Evolutionary conservation across 331 rosid genomes (phyloP).

Genomic region (Acacia concinna): DNA sequence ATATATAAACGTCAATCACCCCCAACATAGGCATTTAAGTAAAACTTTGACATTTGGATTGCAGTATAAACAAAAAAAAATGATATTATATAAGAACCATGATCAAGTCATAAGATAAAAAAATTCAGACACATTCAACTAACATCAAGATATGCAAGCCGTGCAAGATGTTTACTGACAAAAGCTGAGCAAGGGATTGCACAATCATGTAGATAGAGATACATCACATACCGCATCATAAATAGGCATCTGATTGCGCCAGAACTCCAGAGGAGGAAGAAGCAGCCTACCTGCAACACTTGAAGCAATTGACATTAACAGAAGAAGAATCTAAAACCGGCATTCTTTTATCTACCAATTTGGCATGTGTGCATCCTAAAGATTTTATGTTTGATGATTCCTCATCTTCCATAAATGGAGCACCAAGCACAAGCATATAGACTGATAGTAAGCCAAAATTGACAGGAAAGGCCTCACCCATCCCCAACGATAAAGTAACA

Average conservation of each 20-base stretch:
- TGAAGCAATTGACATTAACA: background rate
- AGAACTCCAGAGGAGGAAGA: constrained; percentile 70
- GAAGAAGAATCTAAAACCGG: background rate
- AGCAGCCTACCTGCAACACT: constrained; percentile 68
- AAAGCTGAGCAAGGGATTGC: constrained; percentile 5
- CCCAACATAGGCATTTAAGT: background rate
- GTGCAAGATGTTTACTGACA: background rate
- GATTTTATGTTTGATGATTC: background rate
- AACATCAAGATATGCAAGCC: background rate
- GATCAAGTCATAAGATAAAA: background rate
- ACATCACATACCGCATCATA: constrained; percentile 60
- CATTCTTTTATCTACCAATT: background rate
- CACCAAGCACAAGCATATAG: background rate
- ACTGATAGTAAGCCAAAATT: background rate
- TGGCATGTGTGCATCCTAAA: background rate
- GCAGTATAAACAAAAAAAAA: background rate
- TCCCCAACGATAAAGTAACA: background rate
- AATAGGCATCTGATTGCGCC: constrained; percentile 77
- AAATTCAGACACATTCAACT: background rate
- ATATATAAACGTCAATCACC: constrained; percentile 6
- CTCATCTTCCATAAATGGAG: background rate
- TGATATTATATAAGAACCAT: background rate
- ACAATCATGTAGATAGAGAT: constrained; percentile 5
- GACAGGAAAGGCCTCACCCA: background rate
- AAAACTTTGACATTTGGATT: background rate